These are phyloP conservation scores for Chaetomium globosum DNA, from an alignment of 2,329 filamentous ascomycete genomes.

Conservation along the genomic window DNA sequence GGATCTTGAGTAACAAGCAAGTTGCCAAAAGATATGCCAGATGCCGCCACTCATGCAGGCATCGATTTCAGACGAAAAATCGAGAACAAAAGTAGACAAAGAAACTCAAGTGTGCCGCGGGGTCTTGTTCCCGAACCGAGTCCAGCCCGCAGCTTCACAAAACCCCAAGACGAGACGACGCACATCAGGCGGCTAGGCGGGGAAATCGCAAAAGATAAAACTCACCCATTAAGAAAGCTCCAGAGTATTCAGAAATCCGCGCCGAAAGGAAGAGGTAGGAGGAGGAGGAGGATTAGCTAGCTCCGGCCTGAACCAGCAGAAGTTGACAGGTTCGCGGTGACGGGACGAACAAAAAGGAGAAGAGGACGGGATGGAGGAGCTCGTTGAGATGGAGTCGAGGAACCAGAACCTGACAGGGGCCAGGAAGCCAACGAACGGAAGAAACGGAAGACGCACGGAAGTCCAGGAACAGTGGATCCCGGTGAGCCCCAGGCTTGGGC, in stretches of 20 bases:
- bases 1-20: neutral
- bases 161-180: constrained; percentile 5
- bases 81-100: neutral
- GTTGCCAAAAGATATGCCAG: neutral
- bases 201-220: constrained; percentile 4
- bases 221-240: constrained; percentile 34
- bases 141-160: neutral
- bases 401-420: constrained; percentile 6
- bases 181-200: constrained; percentile 15
- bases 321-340: constrained; percentile 26
- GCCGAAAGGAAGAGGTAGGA: constrained; percentile 25
- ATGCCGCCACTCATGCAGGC: neutral
- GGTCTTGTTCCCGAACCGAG: no score
- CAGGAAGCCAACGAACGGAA: neutral
- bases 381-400: constrained; percentile 14
- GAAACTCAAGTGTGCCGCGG: neutral
- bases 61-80: neutral
- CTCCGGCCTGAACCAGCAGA: constrained; percentile 34
- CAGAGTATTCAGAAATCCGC: constrained; percentile 30
- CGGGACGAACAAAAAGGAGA: constrained; percentile 9
- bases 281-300: constrained; percentile 14
- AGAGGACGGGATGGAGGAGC: constrained; percentile 9
- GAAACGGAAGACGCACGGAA: constrained; percentile 7
- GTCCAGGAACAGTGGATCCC: constrained; percentile 5
- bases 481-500: constrained; percentile 8